Evolutionary conservation across 768 basidiomycete species (phyloP).

Genomic region (Chalciporus piperatus): DNA sequence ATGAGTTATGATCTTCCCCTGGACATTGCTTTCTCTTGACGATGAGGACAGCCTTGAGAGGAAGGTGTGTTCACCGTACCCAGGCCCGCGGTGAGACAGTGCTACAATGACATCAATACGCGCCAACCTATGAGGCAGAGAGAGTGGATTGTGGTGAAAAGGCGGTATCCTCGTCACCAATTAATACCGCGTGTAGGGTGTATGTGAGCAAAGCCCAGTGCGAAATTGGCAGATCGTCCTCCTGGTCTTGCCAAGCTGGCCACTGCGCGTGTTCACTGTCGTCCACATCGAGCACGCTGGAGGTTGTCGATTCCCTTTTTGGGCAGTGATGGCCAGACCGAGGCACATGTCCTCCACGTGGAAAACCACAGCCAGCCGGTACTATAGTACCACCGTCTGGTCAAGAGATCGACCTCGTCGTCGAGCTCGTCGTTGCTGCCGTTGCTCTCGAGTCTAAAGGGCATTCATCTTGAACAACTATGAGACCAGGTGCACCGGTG

Average conservation of each 20-base stretch:
- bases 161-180: not conserved
- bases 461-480: not conserved
- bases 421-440: not conserved
- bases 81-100: slow-evolving; percentile 5
- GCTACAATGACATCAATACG: not conserved
- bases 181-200: slow-evolving; percentile 9
- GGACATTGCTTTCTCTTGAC: slow-evolving; percentile 3
- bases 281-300: too few relatives aligned
- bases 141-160: not conserved
- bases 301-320: not conserved
- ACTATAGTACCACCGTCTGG: too few relatives aligned
- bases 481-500: not conserved
- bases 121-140: too few relatives aligned
- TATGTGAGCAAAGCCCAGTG: slow-evolving; percentile 5
- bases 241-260: not conserved
- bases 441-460: not conserved
- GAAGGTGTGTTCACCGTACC: not conserved
- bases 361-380: not conserved
- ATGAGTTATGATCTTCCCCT: not conserved
- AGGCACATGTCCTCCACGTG: not conserved
- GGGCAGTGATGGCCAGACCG: not conserved
- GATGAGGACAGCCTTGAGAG: not conserved
- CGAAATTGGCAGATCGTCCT: not conserved
- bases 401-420: not conserved
- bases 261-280: not conserved